A percentile compares a stretch with the other conserved stretches of the same genome.
phyloP scores from a whole-genome alignment of 257 asterid species.

The Euphrasia confusa region DNA sequence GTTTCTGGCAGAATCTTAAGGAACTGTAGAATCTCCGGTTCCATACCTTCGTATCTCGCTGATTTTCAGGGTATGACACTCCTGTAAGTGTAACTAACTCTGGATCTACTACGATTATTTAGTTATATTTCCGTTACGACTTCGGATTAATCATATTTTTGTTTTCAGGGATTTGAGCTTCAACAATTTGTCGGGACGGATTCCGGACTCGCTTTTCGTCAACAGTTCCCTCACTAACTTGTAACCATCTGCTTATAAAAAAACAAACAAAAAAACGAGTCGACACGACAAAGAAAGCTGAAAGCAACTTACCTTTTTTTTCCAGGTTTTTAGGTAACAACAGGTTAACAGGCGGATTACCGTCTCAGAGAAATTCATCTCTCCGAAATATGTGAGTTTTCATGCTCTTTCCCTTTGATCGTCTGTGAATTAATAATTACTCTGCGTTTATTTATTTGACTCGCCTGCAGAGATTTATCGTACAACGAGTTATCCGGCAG shows the following conservation, averaged over 20 bases:
- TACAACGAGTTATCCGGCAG: constrained; percentile 69
- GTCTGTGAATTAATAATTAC: not conserved
- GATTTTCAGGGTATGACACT: constrained; percentile 34
- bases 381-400: constrained; percentile 32
- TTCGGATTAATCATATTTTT: not conserved
- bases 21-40: constrained; percentile 67
- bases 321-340: constrained; percentile 82
- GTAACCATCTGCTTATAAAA: constrained; percentile 30
- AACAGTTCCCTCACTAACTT: constrained; percentile 39
- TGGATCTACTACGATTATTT: not conserved
- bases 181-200: constrained; percentile 58
- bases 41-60: constrained; percentile 51
- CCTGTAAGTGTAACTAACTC: not conserved
- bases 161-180: constrained; percentile 81
- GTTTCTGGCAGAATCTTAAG: constrained; percentile 48
- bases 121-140: not conserved
- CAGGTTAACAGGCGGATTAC: constrained; percentile 53
- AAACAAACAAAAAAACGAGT: not conserved
- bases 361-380: constrained; percentile 41
- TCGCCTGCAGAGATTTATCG: constrained; percentile 59
- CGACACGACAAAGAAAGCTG: not conserved
- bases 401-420: not conserved
- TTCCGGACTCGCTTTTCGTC: constrained; percentile 61
- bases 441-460: constrained; percentile 7
- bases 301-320: not conserved